phyloP scores from a whole-genome alignment of 1,284 basidiomycete species.

The Trichosporon inkin region DNA sequence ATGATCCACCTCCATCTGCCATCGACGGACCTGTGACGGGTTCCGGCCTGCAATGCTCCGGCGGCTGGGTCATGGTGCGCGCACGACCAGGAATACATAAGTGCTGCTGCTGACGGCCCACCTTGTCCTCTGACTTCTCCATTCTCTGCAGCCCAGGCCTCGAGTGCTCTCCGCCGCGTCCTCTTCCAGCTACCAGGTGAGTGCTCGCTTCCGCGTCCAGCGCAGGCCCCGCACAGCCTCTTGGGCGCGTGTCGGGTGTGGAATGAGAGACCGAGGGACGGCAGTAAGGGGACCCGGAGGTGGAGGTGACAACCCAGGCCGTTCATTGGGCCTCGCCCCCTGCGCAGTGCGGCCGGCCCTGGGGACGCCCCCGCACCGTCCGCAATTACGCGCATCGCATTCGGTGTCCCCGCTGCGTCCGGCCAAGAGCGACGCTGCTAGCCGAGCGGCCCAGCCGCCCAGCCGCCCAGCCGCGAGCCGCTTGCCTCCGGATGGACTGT shows the following conservation, averaged over 20 bases:
- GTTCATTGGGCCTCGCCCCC: background rate
- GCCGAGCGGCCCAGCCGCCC: no score
- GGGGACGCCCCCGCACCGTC: background rate
- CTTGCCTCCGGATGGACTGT: no score
- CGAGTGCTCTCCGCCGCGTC: background rate
- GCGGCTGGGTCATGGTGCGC: background rate
- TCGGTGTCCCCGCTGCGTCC: background rate
- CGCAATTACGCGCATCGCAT: background rate
- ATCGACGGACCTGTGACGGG: background rate
- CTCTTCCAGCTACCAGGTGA: background rate
- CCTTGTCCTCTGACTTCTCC: background rate
- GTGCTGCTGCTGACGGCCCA: background rate
- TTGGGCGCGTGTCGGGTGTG: background rate
- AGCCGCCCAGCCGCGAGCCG: no score
- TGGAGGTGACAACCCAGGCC: slow-evolving; percentile 1
- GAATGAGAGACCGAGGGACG: slow-evolving; percentile 3
- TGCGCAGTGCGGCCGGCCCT: background rate
- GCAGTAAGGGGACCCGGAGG: background rate
- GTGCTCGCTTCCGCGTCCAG: background rate
- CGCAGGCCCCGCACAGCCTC: background rate
- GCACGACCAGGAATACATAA: background rate
- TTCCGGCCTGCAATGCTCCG: slow-evolving; percentile 3
- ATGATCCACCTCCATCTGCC: background rate
- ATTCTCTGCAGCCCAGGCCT: background rate
- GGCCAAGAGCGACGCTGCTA: no score